phyloP scores from a whole-genome alignment of 2,329 filamentous ascomycete species.

The Monosporascus ibericus region DNA sequence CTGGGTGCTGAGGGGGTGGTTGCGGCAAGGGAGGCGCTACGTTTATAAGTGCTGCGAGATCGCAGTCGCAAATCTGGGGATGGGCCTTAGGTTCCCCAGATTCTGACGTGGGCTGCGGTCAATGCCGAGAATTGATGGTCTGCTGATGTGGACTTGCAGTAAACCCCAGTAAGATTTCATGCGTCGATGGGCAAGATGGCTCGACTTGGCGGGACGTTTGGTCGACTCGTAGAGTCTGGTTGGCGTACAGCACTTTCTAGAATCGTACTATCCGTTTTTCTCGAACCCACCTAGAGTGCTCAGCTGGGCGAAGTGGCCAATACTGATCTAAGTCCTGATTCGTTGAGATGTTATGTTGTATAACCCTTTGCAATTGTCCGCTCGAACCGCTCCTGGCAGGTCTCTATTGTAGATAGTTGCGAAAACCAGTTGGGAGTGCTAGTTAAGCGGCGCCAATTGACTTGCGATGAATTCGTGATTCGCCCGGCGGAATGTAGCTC shows the following conservation, averaged over 20 bases:
- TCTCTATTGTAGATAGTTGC: no score
- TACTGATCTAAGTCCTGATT: no score
- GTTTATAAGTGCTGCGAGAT: background rate
- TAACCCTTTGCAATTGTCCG: no score
- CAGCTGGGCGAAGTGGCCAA: no score
- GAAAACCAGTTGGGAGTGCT: no score
- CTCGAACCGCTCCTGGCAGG: no score
- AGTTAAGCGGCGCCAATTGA: no score
- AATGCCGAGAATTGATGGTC: background rate
- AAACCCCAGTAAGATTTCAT: background rate
- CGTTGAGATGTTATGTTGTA: no score
- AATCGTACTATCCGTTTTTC: no score
- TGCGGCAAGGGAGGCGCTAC: conserved; percentile 7
- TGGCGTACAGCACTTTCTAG: no score
- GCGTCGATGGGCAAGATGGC: background rate
- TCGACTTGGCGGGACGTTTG: background rate
- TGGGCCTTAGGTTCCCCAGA: background rate
- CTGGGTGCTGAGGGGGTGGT: conserved; percentile 2
- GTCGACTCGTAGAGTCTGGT: background rate
- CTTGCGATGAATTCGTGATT: no score
- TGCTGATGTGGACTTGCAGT: background rate
- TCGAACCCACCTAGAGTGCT: no score
- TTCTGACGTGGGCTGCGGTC: background rate
- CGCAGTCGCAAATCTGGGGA: background rate
- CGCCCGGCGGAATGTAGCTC: background rate